Evolutionary conservation across 768 basidiomycete species (phyloP), one percentile per base, ranked within the genome.

Genomic region (Amanita molliuscula): DNA sequence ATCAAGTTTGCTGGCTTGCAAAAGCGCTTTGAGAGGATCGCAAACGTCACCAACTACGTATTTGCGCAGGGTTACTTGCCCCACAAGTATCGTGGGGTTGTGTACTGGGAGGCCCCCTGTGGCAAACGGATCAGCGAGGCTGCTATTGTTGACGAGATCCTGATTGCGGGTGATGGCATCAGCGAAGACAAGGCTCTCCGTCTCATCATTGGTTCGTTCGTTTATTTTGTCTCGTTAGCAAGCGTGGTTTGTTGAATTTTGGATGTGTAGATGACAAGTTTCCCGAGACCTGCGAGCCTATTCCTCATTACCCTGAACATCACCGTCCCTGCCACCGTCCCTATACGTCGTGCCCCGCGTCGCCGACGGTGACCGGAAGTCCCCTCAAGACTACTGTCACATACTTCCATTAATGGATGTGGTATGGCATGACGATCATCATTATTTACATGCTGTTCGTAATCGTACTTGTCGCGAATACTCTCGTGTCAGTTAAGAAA

Each of bases 41-140:
- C 72, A n/a, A 67, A 75, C 49, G 54, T 76, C 48, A 74, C 72
- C 45, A 76, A 76, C 63, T 52, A 75, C 50, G 62, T 75, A 55
- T 77, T 76, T 60, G 53, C 43, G 20, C 62, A 64, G 31, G 68
- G 68, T 1, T 77, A 66, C 58, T 57, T 68, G 13, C 57, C 65
- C 6, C 53, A 61, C n/a, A 59, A 67, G 44, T 47, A 63, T 35
- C 62, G 72, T 46, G 55, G 65, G 29, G 54, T 65, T 18, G 73
- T 75, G 28, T 64, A 67, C 58, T 75, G 73, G 75, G 58, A 69
- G 50, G 62, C 62, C 4, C 18, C 51, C 1, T 70, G 72, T 44
- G 72, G 73, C 37, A 62, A 59, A 52, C 54, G 51, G 33, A 56
- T 68, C 42, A 55, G 58, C 20, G 67, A 68, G 44, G 49, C 56